Conservation (phyloP, 2,329 filamentous ascomycete genomes). For the Aspergillus aculeatinus region DNA sequence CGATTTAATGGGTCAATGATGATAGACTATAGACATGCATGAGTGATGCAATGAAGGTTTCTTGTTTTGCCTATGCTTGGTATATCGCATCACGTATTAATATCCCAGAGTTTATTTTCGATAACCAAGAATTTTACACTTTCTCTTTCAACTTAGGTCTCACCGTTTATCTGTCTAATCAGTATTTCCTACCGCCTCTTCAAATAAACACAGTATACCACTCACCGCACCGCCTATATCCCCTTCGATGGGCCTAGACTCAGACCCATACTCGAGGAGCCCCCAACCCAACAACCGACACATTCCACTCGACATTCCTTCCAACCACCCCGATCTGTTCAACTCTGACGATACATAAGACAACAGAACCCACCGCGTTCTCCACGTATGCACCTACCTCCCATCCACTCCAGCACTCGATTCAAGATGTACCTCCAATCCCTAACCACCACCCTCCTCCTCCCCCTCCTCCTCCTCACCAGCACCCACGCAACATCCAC, state of each 20-base stretch:
- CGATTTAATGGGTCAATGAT: conserved; percentile 51
- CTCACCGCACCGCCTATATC: too few relatives aligned
- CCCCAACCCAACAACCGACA: too few relatives aligned
- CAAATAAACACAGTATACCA: too few relatives aligned
- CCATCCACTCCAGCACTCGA: background rate
- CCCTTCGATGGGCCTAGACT: too few relatives aligned
- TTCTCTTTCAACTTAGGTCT: too few relatives aligned
- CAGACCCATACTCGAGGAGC: too few relatives aligned
- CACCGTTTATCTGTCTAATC: too few relatives aligned
- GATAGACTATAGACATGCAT: background rate
- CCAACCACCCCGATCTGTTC: background rate
- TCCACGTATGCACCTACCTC: background rate
- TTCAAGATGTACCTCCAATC: background rate
- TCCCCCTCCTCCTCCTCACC: background rate
- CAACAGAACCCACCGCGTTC: background rate
- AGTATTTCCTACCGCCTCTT: too few relatives aligned
- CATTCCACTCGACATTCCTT: too few relatives aligned
- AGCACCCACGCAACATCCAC: background rate
- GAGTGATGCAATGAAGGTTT: background rate
- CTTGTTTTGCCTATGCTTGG: background rate
- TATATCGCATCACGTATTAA: too few relatives aligned
- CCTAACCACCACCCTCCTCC: background rate
- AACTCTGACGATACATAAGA: background rate
- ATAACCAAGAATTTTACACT: too few relatives aligned
- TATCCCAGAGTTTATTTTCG: too few relatives aligned